A percentile compares a stretch with the other conserved stretches of the same genome.
Evolutionary conservation across 208 protist species (phyloP).

Genomic region (Leishmania turanica): DNA sequence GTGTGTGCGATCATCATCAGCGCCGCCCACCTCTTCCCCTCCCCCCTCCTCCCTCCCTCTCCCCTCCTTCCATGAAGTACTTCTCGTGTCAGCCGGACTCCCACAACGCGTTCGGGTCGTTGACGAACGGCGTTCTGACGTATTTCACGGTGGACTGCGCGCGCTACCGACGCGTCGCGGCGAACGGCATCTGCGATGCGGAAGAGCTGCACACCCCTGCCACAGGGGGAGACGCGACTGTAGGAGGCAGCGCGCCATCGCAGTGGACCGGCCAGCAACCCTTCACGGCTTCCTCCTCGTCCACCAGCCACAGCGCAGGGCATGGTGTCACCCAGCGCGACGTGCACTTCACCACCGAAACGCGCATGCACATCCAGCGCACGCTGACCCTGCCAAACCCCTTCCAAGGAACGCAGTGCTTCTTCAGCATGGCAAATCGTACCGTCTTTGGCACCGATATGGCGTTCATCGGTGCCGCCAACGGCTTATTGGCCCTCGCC

Average conservation of each 20-base stretch:
- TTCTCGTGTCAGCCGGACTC: conserved; percentile 82
- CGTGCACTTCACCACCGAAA: conserved; percentile 23
- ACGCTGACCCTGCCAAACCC: conserved; percentile 52
- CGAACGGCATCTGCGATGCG: background rate
- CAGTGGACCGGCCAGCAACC: background rate
- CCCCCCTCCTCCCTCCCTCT: background rate
- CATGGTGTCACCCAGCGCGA: conserved; percentile 6
- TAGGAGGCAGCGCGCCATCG: background rate
- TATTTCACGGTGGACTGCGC: conserved; percentile 74
- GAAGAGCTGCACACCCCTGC: background rate
- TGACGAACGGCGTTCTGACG: conserved; percentile 65
- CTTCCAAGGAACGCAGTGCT: conserved; percentile 54
- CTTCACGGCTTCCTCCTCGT: background rate
- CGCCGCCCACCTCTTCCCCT: background rate
- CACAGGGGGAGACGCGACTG: background rate
- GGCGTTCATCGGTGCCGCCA: conserved; percentile 62
- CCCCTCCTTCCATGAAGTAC: conserved; percentile 62
- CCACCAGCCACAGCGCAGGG: background rate
- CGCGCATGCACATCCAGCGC: conserved; percentile 45
- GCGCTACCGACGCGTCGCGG: conserved; percentile 15
- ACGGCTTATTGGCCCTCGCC: conserved; percentile 60
- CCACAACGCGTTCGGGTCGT: conserved; percentile 82
- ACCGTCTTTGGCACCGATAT: conserved; percentile 71
- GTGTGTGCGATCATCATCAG: background rate
- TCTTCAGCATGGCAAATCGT: conserved; percentile 77